Base-by-base conservation (phyloP, 345 rosid species). In the Populus nigra region DNA sequence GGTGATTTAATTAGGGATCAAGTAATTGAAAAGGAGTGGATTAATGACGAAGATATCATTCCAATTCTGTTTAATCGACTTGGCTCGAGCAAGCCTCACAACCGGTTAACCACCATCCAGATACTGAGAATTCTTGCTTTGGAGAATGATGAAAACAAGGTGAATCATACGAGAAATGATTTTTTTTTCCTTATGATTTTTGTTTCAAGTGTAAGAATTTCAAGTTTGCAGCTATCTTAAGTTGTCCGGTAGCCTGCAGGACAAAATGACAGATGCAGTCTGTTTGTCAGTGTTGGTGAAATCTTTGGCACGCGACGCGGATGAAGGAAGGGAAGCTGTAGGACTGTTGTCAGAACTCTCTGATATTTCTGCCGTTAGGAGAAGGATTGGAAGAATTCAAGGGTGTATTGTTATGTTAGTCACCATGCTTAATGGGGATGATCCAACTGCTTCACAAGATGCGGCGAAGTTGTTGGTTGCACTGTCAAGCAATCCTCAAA, bases 381-480 rank as follows among this genome's bases (percentile, higher is more conserved):
- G 93, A 41, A 84, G 86, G 25, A 84, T 90, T 25, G 93, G 93
- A 39, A 82, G 87, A 85, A 84, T 88, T 61, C 93, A 88, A 72
- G 96, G 96, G 27, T 90, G 91, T 78, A 88, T 91, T 63, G 92
- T 91, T 61, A 85, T 88, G 91, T 73, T 91, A 77, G 92, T 88
- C 16, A 78, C 90, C 8, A 81, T 88, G 68, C 88, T 87, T 67
- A 86, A 83, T 57, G 88, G 87, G 27, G 88, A 88, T 35, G 96
- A 91, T 75, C 71, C 81, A 8, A 12, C 74, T 35, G 91, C 92
- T 63, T 88, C 93, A 1, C 65, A 59, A 22, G 85, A 89, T 86
- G 93, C 96, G 0, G 78, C 75, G 63, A 87, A 82, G 83, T 78
- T 91, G 82, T 80, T 91, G 76, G 81, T 73, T 84, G 84, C 89